Evolutionary conservation across 2,329 filamentous ascomycete species (phyloP).

Genomic region (Apiospora hydei): DNA sequence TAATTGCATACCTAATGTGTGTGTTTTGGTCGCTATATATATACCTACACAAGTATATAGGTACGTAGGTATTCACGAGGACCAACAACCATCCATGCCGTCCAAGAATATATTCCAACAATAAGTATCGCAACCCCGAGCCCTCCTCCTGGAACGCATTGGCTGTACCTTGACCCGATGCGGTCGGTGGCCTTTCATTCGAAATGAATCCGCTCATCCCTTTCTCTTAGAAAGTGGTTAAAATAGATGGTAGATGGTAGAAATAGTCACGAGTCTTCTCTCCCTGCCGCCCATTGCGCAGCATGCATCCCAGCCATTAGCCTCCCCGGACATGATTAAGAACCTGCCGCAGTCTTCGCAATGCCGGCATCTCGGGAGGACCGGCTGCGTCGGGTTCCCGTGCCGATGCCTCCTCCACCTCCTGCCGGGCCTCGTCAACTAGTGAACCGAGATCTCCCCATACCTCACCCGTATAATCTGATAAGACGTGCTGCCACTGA

Average conservation of each 20-base stretch:
- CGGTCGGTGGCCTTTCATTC: background rate
- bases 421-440: slow-evolving; percentile 61
- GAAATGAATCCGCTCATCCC: background rate
- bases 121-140: background rate
- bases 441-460: slow-evolving; percentile 70
- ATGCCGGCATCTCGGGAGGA: slow-evolving; percentile 42
- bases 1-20: no score
- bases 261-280: background rate
- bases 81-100: no score
- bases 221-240: background rate
- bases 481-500: slow-evolving; percentile 64
- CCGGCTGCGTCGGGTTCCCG: slow-evolving; percentile 32
- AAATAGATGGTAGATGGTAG: background rate
- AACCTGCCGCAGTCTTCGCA: slow-evolving; percentile 49
- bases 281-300: background rate
- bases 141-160: background rate
- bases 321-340: slow-evolving; percentile 48
- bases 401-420: slow-evolving; percentile 56
- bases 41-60: background rate
- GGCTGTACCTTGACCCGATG: background rate
- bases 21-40: no score
- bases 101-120: background rate
- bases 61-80: no score
- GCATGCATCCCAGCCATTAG: slow-evolving; percentile 20
- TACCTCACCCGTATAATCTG: slow-evolving; percentile 68